A percentile compares a stretch with the other conserved stretches of the same genome.
Evolutionary conservation across 768 basidiomycete genomes (phyloP).

Genomic region (Boletus insuetus): DNA sequence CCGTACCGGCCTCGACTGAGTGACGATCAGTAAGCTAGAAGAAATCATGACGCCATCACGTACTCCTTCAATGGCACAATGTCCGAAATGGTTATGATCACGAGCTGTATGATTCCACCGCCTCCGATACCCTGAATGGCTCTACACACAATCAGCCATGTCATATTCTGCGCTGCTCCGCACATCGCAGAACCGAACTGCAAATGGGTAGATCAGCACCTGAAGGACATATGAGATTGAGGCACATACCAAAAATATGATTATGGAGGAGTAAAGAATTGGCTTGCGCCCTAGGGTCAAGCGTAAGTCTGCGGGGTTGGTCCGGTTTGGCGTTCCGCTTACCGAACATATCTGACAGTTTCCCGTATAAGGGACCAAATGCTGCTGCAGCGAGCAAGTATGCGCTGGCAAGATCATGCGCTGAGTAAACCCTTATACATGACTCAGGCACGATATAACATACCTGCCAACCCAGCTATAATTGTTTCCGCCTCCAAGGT

Average conservation of each 20-base stretch:
- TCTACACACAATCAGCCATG: slow-evolving; percentile 72
- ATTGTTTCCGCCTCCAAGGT: slow-evolving; percentile 58
- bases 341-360: slow-evolving; percentile 62
- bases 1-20: slow-evolving; percentile 74
- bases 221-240: background rate
- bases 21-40: slow-evolving; percentile 15
- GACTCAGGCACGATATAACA: slow-evolving; percentile 6
- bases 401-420: slow-evolving; percentile 44
- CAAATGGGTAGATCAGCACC: background rate
- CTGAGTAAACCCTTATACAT: background rate
- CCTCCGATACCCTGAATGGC: slow-evolving; percentile 85
- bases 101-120: slow-evolving; percentile 74
- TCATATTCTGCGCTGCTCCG: slow-evolving; percentile 76
- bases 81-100: slow-evolving; percentile 77
- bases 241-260: slow-evolving; percentile 59
- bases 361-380: slow-evolving; percentile 73
- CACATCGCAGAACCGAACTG: slow-evolving; percentile 79
- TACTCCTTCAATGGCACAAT: slow-evolving; percentile 80
- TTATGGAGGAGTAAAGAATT: slow-evolving; percentile 62
- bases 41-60: slow-evolving; percentile 17
- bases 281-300: slow-evolving; percentile 57
- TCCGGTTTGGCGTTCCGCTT: background rate
- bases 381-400: slow-evolving; percentile 71
- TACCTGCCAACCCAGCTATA: slow-evolving; percentile 78
- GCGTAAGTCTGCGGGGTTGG: slow-evolving; percentile 16